Evolutionary conservation across 768 basidiomycete genomes (phyloP), one percentile per base, ranked within the genome.

Genomic region (Amanita polypyramis): DNA sequence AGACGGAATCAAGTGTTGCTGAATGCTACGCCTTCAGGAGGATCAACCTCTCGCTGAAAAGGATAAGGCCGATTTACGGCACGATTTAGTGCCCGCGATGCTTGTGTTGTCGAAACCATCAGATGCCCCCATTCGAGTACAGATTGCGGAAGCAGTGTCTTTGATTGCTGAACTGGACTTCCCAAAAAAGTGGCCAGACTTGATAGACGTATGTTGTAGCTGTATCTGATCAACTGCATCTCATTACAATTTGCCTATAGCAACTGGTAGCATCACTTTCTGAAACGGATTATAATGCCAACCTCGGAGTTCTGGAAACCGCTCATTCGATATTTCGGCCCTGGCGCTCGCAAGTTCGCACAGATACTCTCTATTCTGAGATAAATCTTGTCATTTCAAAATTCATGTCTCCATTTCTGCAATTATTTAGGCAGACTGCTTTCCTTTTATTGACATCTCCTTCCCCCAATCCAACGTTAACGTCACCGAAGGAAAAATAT

Each of bases 281-380:
- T 2, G 67, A 71, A 3, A 76, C 82, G 2, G 81, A 95, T 56
- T 94, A 90, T 60, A 80, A 82, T 51, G 63, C 88, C 53, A 98
- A 96, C 62, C 70, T 94, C 19, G 89, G 87, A 41, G 88, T 99
- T 7, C 74, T 99, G 37, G 80, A 96, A 59, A 93, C 93, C 0
- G 93, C 93, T 0, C 96, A 97, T 62, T 94, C 91, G 33, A 97
- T 99, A 58, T 98, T 97, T 69, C 77, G 73, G 36, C 85, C 83
- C 40, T 99, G 95, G 95, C 80, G 95, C 37, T 81, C 90, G 1
- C 86, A 85, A 56, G 86, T 92, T 53, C 80, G 92, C 50, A 85
- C 88, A 10, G 85, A 99, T 64, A 63, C 74, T 34, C 80, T 99
- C 39, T 98, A 82, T 70, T 73, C 81, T 3, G 87, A 85, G 57